Percentiles rank a stretch among this genome's conserved stretches.
phyloP scores from a whole-genome alignment of 2,329 filamentous ascomycete species.

The Geosmithia putterillii region DNA sequence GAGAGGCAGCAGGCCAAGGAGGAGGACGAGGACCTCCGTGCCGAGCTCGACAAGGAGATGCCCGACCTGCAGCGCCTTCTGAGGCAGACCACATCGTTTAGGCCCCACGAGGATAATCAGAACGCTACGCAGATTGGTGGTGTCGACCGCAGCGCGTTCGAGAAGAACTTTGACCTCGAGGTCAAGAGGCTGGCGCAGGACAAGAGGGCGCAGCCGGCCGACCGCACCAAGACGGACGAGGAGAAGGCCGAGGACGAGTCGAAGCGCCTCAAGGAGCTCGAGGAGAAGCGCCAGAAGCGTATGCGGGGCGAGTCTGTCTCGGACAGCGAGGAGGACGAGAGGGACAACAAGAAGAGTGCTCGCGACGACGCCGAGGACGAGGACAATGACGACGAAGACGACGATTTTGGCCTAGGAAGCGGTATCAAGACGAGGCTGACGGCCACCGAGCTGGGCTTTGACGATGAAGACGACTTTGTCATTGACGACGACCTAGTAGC shows the following conservation, averaged over 20 bases:
- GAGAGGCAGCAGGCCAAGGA: conserved; percentile 89
- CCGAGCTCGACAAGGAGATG: conserved; percentile 75
- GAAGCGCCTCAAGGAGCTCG: conserved; percentile 63
- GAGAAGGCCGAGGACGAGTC: conserved; percentile 72
- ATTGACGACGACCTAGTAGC: conserved; percentile 84
- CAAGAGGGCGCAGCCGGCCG: conserved; percentile 70
- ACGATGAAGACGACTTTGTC: conserved; percentile 89
- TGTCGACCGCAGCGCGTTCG: conserved; percentile 55
- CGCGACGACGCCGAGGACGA: conserved; percentile 31
- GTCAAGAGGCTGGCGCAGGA: conserved; percentile 76
- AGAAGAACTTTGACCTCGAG: conserved; percentile 79
- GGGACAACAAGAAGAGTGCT: conserved; percentile 16
- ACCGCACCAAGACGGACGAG: conserved; percentile 84
- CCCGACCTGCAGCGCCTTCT: conserved; percentile 64
- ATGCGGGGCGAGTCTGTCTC: conserved; percentile 76
- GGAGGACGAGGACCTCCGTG: conserved; percentile 78
- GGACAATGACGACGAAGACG: conserved; percentile 35
- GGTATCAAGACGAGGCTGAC: conserved; percentile 46
- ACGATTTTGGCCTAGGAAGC: conserved; percentile 47
- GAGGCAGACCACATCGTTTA: conserved; percentile 29
- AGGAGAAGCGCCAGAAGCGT: conserved; percentile 67
- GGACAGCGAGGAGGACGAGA: conserved; percentile 46
- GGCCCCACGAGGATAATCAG: conserved; percentile 11
- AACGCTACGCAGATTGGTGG: conserved; percentile 23
- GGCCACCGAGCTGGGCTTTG: conserved; percentile 56